Conservation (phyloP, 768 basidiomycete species). For the Clitopilus passeckerianus region DNA sequence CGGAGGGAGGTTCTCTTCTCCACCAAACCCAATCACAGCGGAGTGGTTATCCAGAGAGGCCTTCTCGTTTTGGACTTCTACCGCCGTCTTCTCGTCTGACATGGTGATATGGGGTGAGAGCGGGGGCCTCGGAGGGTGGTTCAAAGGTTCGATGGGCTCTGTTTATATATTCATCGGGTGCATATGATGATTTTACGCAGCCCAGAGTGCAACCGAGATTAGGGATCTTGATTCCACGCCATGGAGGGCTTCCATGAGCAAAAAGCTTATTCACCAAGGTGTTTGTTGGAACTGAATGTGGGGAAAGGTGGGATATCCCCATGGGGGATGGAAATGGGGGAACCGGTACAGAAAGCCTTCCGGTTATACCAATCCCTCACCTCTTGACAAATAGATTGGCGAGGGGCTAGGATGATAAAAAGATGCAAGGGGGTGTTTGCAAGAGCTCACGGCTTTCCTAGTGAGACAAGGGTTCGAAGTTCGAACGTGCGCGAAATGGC, state of each 20-base stretch:
- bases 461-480: too few relatives aligned
- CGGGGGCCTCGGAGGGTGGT: neutral
- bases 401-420: too few relatives aligned
- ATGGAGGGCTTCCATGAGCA: neutral
- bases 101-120: conserved; percentile 1
- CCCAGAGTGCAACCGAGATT: neutral
- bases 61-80: conserved; percentile 13
- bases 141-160: neutral
- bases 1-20: conserved; percentile 38
- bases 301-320: neutral
- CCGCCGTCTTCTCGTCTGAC: conserved; percentile 11
- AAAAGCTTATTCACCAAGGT: neutral
- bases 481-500: neutral
- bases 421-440: too few relatives aligned
- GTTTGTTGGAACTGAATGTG: neutral
- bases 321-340: neutral
- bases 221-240: neutral
- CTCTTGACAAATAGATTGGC: neutral
- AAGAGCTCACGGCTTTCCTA: too few relatives aligned
- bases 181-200: neutral
- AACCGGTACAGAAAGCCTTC: neutral
- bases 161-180: neutral
- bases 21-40: conserved; percentile 32
- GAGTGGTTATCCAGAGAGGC: conserved; percentile 7
- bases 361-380: neutral